Evolutionary conservation across 164 flowering plant genomes (phyloP), one percentile per base, ranked within the genome.

Genomic region (Kingdonia uniflora): DNA sequence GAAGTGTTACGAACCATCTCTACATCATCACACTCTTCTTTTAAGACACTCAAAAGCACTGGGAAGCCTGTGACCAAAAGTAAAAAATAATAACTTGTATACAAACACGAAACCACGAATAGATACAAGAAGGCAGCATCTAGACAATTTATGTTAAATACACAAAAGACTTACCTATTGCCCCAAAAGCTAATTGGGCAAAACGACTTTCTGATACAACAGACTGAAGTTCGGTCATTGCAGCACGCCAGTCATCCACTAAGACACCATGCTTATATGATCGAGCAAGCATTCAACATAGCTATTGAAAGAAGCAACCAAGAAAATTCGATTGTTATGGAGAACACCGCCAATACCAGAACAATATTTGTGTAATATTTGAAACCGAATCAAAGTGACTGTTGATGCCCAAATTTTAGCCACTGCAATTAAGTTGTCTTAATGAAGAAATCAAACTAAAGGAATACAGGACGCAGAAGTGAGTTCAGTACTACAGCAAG

Each of bases 131-230:
- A 15, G 46, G 12, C 56, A 63, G 57, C 19, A 41, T 7, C 5
- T 42, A 14, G 8, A 29, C 6, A 29, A 29, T 3, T 8, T 29
- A 4, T 29, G 4, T 29, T 29, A 29, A 29, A 29, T 29, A 3
- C 35, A 45, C 23, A 19, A 46, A 49, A 15, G 24, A 68, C 74
- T 49, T 29, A 88, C 99, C 99, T 83, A 78, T 82, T 61, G 94
- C 95, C 4, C 99, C 99, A 84, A 94, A 84, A 42, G 99, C 95
- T 24, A 94, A 68, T 71, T 94, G 99, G 17, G 92, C 82, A 54
- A 78, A 75, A 55, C 42, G 68, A 70, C 80, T 94, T 71, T 94
- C 99, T 26, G 84, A 84, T 2, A 94, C 97, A 67, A 84, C 71
- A 60, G 97, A 72, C 70, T 88, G 99, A 60, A 94, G 91, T 66